These are phyloP conservation scores for Phytophthora sojae DNA, from an alignment of 352 stramenopile genomes.

Conservation along the genomic window DNA sequence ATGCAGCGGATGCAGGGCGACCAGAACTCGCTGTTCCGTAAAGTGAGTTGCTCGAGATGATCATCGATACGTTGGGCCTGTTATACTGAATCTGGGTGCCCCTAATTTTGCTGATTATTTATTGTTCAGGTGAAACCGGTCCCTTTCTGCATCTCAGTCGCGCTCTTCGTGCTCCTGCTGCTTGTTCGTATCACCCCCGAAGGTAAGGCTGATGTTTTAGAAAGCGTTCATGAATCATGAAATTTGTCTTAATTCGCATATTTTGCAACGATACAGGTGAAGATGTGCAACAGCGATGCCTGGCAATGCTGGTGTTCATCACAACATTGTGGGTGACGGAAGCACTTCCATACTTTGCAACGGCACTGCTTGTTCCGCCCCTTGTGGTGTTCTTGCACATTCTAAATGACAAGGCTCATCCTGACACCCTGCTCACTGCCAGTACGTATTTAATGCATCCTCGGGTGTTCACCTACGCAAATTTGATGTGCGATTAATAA, in stretches of 20 bases:
- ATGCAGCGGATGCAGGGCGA: conserved; percentile 86
- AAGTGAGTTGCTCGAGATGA: conserved; percentile 48
- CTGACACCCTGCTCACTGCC: conserved; percentile 67
- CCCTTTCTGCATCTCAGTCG: conserved; percentile 73
- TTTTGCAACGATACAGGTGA: conserved; percentile 44
- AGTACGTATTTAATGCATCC: conserved; percentile 51
- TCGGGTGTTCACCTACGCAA: background rate
- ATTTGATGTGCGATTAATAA: background rate
- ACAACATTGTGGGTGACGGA: conserved; percentile 93
- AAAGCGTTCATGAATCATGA: background rate
- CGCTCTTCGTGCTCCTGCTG: conserved; percentile 79
- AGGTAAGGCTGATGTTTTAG: conserved; percentile 37
- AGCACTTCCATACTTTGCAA: conserved; percentile 92
- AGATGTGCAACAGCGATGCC: conserved; percentile 83
- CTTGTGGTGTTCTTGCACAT: conserved; percentile 92
- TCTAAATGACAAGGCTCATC: conserved; percentile 86
- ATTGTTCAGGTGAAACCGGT: conserved; percentile 77
- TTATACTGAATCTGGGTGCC: conserved; percentile 19
- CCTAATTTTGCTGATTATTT: background rate
- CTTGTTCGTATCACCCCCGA: conserved; percentile 80
- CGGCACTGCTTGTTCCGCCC: conserved; percentile 87
- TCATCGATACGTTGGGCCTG: background rate
- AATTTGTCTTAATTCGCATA: background rate
- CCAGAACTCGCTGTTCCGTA: conserved; percentile 84
- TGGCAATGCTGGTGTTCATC: conserved; percentile 92